phyloP scores from a whole-genome alignment of 257 asterid species.

The Solanum ahanhuiri region DNA sequence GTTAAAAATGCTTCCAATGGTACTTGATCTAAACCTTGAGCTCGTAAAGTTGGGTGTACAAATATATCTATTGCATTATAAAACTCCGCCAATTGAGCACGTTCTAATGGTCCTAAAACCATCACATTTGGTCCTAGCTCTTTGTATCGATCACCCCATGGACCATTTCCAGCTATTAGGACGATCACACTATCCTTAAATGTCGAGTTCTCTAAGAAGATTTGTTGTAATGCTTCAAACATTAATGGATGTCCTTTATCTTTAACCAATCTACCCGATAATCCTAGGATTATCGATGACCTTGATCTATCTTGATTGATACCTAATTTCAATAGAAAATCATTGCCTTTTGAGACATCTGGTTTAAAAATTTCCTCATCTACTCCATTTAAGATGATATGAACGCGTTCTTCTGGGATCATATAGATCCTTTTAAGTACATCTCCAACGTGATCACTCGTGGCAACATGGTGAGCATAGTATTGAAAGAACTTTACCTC shows the following conservation, averaged over 20 bases:
- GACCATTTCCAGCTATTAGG: conserved; percentile 76
- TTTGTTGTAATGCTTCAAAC: conserved; percentile 49
- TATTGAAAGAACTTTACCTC: conserved; percentile 50
- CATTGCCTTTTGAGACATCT: not conserved
- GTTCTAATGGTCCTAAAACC: conserved; percentile 53
- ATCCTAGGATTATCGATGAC: conserved; percentile 32
- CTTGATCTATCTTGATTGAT: not conserved
- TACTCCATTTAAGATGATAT: conserved; percentile 26
- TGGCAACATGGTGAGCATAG: conserved; percentile 72
- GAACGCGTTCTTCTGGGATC: conserved; percentile 69
- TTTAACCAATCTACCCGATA: conserved; percentile 72
- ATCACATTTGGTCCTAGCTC: conserved; percentile 34
- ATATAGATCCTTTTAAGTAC: conserved; percentile 58
- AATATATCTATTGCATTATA: conserved; percentile 50
- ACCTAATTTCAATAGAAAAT: not conserved
- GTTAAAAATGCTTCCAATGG: conserved; percentile 59
- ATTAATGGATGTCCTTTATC: conserved; percentile 73
- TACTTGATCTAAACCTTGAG: conserved; percentile 76
- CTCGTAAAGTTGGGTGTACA: conserved; percentile 67
- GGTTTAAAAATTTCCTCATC: not conserved
- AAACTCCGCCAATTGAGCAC: conserved; percentile 35
- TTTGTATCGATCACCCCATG: conserved; percentile 58
- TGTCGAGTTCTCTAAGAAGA: conserved; percentile 31
- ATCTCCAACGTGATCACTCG: conserved; percentile 64
- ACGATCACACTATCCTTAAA: conserved; percentile 30